Evolutionary conservation across 2,329 filamentous ascomycete genomes (phyloP).

Genomic region (Iodosphaeria phyllophila): DNA sequence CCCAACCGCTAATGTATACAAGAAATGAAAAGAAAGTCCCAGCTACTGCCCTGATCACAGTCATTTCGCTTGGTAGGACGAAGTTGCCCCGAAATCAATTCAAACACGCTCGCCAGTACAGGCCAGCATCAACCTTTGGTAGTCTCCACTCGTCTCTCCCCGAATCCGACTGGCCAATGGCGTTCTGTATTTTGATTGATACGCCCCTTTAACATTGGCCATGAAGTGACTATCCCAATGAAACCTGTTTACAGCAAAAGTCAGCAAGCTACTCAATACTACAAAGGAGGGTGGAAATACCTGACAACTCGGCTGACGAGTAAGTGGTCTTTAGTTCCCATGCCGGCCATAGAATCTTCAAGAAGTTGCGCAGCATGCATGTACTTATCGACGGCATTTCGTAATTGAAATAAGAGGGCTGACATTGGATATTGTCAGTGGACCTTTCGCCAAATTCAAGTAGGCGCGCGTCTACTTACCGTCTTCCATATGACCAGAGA

Average conservation of each 20-base stretch:
- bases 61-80: too few relatives aligned
- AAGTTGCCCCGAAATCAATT: background rate
- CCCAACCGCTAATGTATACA: too few relatives aligned
- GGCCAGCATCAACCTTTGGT: constrained; percentile 59
- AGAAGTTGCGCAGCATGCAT: constrained; percentile 67
- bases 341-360: constrained; percentile 74
- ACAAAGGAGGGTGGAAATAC: too few relatives aligned
- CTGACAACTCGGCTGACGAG: constrained; percentile 63
- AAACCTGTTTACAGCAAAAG: too few relatives aligned
- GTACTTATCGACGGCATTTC: constrained; percentile 58
- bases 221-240: constrained; percentile 71
- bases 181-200: constrained; percentile 48
- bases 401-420: constrained; percentile 64
- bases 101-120: constrained; percentile 27
- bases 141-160: constrained; percentile 75
- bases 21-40: too few relatives aligned
- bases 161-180: constrained; percentile 52
- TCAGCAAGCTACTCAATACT: too few relatives aligned
- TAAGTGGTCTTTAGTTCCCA: constrained; percentile 71
- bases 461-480: too few relatives aligned
- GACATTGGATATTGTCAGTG: constrained; percentile 83
- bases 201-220: constrained; percentile 62
- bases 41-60: too few relatives aligned
- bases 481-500: too few relatives aligned
- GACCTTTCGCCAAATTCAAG: too few relatives aligned